Evolutionary conservation across 2,329 filamentous ascomycete genomes (phyloP), one percentile per base, ranked within the genome.

Genomic region (Alternaria solani): DNA sequence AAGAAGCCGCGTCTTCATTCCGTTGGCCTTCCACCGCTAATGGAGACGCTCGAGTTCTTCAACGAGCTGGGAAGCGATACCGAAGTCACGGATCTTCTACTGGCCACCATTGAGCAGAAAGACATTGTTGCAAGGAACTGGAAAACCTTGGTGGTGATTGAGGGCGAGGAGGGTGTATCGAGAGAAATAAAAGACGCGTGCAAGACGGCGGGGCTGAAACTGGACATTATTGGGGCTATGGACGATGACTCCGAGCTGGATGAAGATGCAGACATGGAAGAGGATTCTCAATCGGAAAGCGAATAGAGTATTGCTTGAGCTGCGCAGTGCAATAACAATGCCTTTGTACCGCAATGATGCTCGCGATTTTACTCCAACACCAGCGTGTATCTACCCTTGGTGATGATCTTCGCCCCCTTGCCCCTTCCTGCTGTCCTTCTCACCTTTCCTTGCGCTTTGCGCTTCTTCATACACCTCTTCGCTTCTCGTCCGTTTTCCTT

Each of bases 201-300:
- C 38, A 70, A 69, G 25, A 43, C 48, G 5, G 64, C 65, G 3
- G 65, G 63, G 2, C 23, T 75, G 51, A 61, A 66, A 26, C 53
- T 75, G 41, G 67, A 73, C 25, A 65, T 75, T 86, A 91, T 70
- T 89, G 88, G 14, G 88, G 69, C 64, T 1, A 54, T 69, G 59
- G 67, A 70, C 12, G 57, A 62, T 16, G 57, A 61, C 4, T 48
- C 32, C 14, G 38, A 52, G 6, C 25, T 23, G 12, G 57, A 57
- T 2, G 36, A 28, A 3, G 43, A 56, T 7, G 38, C 51, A 1
- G 51, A 51, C 16, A 23, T 34, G 14, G 26, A 52, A 8, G 42
- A 18, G 2, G 43, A 43, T 6, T 14, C 32, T 5, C 20, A 32
- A 20, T 30, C 47, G 20, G 53, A 28, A 39, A 8, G 38, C 14